Evolutionary conservation across 2,329 filamentous ascomycete species (phyloP), one percentile per base, ranked within the genome.

Genomic region (Albophoma yamanashiensis): DNA sequence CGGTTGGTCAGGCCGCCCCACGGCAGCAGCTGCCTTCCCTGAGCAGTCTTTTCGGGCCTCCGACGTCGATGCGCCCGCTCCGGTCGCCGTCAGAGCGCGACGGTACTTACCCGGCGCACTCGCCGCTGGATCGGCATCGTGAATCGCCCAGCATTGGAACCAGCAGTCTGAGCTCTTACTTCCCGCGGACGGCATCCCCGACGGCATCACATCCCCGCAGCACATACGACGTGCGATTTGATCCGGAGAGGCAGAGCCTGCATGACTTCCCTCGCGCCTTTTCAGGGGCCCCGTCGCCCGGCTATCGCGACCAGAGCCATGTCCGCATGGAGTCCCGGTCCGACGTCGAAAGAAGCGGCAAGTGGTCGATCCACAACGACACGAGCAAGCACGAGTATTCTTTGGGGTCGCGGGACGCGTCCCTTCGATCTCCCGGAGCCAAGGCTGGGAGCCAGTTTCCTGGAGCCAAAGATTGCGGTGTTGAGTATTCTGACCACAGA

Each of bases 41-140:
- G 64, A 84, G 80, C 70, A 84, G 81, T 64, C 71, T 85, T 20
- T 83, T 85, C 64, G 80, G 80, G 3, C 78, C 79, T 7, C 73
- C 78, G 14, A 71, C 78, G 6, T 69, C 76, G 55, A 70, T 75
- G 40, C 74, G 77, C 56, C 73, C 78, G 34, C 65, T 77, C 57
- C 74, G 76, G 61, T 80, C 81, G 43, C 76, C 80, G 27, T 75
- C 76, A 25, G 80, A 82, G 40, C 76, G 78, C 31, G 74, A 75
- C n/a, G 70, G 71, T 22, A 68, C 75, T 43, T 76, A 77, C 52
- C 67, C 73, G 52, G 72, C 75, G 40, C 68, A 74, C 9, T 82
- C 81, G 25, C 77, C 81, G 6, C 66, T 80, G 59, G 80, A 83
- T 47, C 74, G 75, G 52, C 75, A 79, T 6, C 73, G 73, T 59